Evolutionary conservation across 1,284 basidiomycete species (phyloP), one percentile per base, ranked within the genome.

Genomic region (Cutaneotrichosporon dermatis): DNA sequence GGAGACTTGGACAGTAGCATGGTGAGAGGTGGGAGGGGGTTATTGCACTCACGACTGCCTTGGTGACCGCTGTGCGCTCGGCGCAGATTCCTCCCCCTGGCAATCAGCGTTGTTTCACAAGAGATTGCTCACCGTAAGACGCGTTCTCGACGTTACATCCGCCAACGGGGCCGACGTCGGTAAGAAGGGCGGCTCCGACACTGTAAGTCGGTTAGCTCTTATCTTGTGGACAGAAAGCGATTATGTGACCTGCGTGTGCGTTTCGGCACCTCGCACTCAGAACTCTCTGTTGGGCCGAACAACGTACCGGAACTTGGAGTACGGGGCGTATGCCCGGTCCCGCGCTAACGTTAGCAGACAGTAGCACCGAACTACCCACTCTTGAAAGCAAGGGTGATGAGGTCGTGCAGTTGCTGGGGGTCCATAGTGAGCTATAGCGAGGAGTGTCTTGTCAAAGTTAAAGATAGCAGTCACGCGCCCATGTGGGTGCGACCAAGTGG

Each of bases 81-180:
- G 92, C 92, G 66, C 92, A 96, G 61, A 94, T 91, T 0, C 72
- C 75, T 0, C 72, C 79, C 7, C 79, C 80, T 79, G 59, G 0
- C 25, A 2, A 42, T 63, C 16, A 48, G 43, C 15, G 44, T 12
- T 8, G 11, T 12, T 4, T 8, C 11, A n/a, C 4, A 2, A 13
- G 69, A 25, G 25, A 25, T 25, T 25, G 25, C 79, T 53, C 54
- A 88, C 92, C 89, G 72, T 92, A 93, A 0, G 89, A 90, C 0
- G 90, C 90, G 70, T 95, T 95, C 79, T 96, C 92, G 60, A 95
- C 83, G 71, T 94, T 95, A 42, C 87, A 85, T 4, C 92, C 92
- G 56, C 85, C 88, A 62, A 92, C 83, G 43, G 81, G 77, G 1
- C 89, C 90, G 60, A 87, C 83, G 0, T 82, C 74, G 1, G 85